These are phyloP conservation scores for Cladosporium austrohemisphaericum DNA, from an alignment of 2,329 filamentous ascomycete species.

Conservation along the genomic window DNA sequence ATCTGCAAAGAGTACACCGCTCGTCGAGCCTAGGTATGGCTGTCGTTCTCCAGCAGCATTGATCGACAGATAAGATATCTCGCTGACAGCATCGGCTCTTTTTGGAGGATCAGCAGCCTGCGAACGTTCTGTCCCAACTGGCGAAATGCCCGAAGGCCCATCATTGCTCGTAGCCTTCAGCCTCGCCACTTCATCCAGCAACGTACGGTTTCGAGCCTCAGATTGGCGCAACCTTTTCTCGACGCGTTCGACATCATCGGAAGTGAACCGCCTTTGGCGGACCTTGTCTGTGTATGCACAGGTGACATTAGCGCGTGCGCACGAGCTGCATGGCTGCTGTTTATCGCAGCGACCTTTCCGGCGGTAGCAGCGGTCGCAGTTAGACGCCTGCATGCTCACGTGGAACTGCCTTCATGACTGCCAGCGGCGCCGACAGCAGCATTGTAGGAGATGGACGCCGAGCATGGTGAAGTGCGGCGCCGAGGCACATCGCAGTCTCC, in stretches of 20 bases:
- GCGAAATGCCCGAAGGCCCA: constrained; percentile 3
- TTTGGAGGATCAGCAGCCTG: constrained; percentile 33
- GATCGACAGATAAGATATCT: constrained; percentile 44
- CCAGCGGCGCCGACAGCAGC: not conserved
- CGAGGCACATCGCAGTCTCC: no score
- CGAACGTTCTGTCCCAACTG: constrained; percentile 4
- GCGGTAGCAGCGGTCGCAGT: constrained; percentile 41
- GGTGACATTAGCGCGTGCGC: constrained; percentile 32
- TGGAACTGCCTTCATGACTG: not conserved
- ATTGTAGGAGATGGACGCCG: no score
- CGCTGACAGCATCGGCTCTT: constrained; percentile 25
- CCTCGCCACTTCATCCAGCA: constrained; percentile 20
- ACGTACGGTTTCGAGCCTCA: constrained; percentile 31
- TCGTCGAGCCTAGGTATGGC: constrained; percentile 40
- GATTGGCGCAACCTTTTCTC: constrained; percentile 35
- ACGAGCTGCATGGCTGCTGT: constrained; percentile 36
- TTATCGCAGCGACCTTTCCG: constrained; percentile 44
- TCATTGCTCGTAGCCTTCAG: constrained; percentile 4
- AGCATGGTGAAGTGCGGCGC: no score
- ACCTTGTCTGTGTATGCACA: constrained; percentile 36
- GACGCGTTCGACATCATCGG: constrained; percentile 36
- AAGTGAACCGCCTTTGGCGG: constrained; percentile 28
- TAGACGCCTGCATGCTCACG: constrained; percentile 15
- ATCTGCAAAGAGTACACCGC: constrained; percentile 42
- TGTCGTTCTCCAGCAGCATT: constrained; percentile 42